These are phyloP conservation scores for Diaporthe sp. DNA, from an alignment of 2,329 filamentous ascomycete genomes.

Conservation along the genomic window DNA sequence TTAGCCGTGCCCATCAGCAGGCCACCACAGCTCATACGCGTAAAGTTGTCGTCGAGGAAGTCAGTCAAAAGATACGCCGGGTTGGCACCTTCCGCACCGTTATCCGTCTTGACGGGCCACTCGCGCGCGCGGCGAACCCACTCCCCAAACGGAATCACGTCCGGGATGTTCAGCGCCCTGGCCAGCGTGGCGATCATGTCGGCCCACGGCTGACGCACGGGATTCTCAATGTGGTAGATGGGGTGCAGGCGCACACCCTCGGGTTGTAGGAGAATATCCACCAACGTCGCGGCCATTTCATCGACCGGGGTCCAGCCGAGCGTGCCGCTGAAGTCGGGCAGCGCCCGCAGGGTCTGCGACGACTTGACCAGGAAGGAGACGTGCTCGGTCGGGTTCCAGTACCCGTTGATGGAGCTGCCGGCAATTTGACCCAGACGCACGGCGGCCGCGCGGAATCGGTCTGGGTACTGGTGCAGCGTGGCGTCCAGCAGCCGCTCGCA, in stretches of 20 bases:
- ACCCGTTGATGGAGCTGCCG: slow-evolving; percentile 62
- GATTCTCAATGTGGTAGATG: slow-evolving; percentile 40
- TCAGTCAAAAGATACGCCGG: slow-evolving; percentile 46
- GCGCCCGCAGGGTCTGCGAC: slow-evolving; percentile 57
- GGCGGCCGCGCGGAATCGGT: slow-evolving; percentile 56
- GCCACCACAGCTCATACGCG: slow-evolving; percentile 49
- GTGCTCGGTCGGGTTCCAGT: slow-evolving; percentile 69
- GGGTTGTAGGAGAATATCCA: slow-evolving; percentile 44
- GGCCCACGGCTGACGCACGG: slow-evolving; percentile 27
- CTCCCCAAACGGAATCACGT: slow-evolving; percentile 45
- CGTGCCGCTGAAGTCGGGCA: slow-evolving; percentile 57
- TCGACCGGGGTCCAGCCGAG: slow-evolving; percentile 64
- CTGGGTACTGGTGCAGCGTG: slow-evolving; percentile 58
- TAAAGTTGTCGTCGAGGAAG: slow-evolving; percentile 49
- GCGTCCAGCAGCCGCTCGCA: slow-evolving; percentile 65
- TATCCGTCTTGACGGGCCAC: slow-evolving; percentile 36
- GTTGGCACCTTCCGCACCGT: slow-evolving; percentile 43
- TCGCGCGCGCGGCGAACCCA: slow-evolving; percentile 48
- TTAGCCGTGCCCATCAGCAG: slow-evolving; percentile 47
- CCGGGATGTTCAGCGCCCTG: slow-evolving; percentile 43
- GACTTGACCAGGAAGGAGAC: slow-evolving; percentile 64
- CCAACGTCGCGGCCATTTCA: slow-evolving; percentile 46
- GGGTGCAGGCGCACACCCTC: slow-evolving; percentile 19
- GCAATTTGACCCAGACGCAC: slow-evolving; percentile 67
- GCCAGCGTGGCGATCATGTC: slow-evolving; percentile 11